Percentiles rank a stretch among this genome's conserved stretches.
These are phyloP conservation scores for Aspergillus taichungensis DNA, from an alignment of 495 filamentous ascomycete species.

Conservation along the genomic window DNA sequence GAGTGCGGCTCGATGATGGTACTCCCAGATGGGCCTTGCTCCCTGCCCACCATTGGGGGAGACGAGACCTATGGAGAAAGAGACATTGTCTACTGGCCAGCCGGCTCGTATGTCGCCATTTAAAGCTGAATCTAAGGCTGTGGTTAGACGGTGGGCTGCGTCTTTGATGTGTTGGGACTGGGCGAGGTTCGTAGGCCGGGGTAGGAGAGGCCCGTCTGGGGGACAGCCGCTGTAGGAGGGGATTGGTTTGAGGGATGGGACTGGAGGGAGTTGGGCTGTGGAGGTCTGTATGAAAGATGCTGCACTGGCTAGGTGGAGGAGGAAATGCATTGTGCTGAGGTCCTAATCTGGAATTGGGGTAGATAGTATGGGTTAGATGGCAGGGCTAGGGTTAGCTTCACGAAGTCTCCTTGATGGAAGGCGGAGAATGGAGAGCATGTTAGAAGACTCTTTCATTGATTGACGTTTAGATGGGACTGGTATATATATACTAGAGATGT, in stretches of 20 bases:
- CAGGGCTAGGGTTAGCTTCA: too few relatives aligned
- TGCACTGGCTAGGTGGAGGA: background rate
- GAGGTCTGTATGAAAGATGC: background rate
- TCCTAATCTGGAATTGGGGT: too few relatives aligned
- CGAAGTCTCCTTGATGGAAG: too few relatives aligned
- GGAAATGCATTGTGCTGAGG: background rate
- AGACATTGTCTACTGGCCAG: slow-evolving; percentile 8
- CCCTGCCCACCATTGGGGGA: slow-evolving; percentile 2
- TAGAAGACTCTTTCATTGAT: too few relatives aligned
- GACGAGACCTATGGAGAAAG: slow-evolving; percentile 8
- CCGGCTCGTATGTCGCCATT: slow-evolving; percentile 6
- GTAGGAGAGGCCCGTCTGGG: slow-evolving; percentile 8
- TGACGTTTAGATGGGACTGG: too few relatives aligned
- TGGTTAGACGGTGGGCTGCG: slow-evolving; percentile 1
- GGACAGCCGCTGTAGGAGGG: slow-evolving; percentile 5
- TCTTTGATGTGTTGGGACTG: slow-evolving; percentile 1
- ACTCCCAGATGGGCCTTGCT: slow-evolving; percentile 8
- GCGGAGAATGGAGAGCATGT: too few relatives aligned
- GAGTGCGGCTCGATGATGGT: slow-evolving; percentile 10
- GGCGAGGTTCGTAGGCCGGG: slow-evolving; percentile 7
- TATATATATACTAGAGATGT: too few relatives aligned
- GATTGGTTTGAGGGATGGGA: slow-evolving; percentile 1
- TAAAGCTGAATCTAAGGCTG: slow-evolving; percentile 4
- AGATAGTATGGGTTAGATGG: too few relatives aligned
- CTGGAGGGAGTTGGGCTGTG: slow-evolving; percentile 2